phyloP scores from a whole-genome alignment of 2,329 filamentous ascomycete species.

The Cladosporium sp. region DNA sequence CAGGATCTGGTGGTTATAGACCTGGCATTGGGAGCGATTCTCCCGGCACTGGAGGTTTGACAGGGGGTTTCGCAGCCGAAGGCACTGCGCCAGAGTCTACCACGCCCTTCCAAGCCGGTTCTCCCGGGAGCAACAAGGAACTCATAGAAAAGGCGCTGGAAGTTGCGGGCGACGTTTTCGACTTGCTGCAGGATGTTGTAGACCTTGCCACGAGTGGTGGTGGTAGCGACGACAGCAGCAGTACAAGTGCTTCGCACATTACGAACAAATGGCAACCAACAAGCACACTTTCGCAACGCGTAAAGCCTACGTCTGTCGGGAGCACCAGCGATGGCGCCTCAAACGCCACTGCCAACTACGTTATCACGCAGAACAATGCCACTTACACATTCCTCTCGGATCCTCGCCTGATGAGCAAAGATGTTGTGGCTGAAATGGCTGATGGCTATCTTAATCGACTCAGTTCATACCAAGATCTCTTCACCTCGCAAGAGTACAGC shows the following conservation, averaged over 20 bases:
- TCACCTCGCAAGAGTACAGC: neutral
- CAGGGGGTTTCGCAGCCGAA: neutral
- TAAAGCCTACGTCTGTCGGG: neutral
- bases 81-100: constrained; percentile 4
- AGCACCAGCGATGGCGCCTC: constrained; percentile 3
- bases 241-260: neutral
- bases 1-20: neutral
- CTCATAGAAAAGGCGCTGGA: constrained; percentile 5
- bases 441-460: neutral
- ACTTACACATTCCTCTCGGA: constrained; percentile 6
- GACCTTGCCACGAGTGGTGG: neutral
- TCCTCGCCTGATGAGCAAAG: constrained; percentile 6
- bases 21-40: neutral
- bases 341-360: neutral
- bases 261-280: neutral
- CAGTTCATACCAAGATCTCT: neutral
- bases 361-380: neutral
- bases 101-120: neutral
- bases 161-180: neutral
- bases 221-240: neutral
- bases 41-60: neutral
- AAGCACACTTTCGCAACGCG: neutral
- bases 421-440: constrained; percentile 2
- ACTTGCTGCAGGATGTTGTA: neutral
- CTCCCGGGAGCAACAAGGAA: neutral